These are phyloP conservation scores for Stentor coeruleus DNA, from an alignment of 73 alveolate genomes.

Conservation along the genomic window DNA sequence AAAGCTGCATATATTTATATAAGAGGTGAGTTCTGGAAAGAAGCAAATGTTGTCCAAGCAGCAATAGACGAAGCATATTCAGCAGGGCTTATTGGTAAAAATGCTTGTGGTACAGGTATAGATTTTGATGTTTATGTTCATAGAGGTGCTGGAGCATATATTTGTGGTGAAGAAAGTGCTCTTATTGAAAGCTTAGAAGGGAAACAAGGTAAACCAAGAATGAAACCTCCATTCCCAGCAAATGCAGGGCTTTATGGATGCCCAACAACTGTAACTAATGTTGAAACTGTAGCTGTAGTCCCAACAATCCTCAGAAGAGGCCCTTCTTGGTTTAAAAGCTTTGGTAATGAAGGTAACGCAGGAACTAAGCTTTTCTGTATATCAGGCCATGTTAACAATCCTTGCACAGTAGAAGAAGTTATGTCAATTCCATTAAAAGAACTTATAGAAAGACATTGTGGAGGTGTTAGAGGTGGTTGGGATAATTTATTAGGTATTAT, in stretches of 20 bases:
- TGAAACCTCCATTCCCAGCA: slow-evolving; percentile 94
- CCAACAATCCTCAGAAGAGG: slow-evolving; percentile 90
- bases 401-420: slow-evolving; percentile 85
- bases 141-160: slow-evolving; percentile 89
- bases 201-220: slow-evolving; percentile 83
- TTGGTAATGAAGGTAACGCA: slow-evolving; percentile 78
- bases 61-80: slow-evolving; percentile 71
- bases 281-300: slow-evolving; percentile 83
- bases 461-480: slow-evolving; percentile 94
- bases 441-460: slow-evolving; percentile 81
- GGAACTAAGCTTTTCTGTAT: slow-evolving; percentile 82
- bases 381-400: slow-evolving; percentile 87
- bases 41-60: slow-evolving; percentile 49
- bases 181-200: slow-evolving; percentile 84
- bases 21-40: slow-evolving; percentile 74
- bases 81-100: slow-evolving; percentile 59
- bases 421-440: slow-evolving; percentile 82
- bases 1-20: slow-evolving; percentile 67
- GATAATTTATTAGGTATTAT: slow-evolving; percentile 74
- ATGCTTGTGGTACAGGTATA: slow-evolving; percentile 72
- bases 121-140: slow-evolving; percentile 60
- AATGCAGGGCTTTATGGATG: slow-evolving; percentile 90
- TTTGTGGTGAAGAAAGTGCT: slow-evolving; percentile 88
- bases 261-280: slow-evolving; percentile 88
- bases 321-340: slow-evolving; percentile 75